A percentile compares a stretch with the other conserved stretches of the same genome.
Evolutionary conservation across 345 rosid species (phyloP).

Genomic region (Cardamine occulta): DNA sequence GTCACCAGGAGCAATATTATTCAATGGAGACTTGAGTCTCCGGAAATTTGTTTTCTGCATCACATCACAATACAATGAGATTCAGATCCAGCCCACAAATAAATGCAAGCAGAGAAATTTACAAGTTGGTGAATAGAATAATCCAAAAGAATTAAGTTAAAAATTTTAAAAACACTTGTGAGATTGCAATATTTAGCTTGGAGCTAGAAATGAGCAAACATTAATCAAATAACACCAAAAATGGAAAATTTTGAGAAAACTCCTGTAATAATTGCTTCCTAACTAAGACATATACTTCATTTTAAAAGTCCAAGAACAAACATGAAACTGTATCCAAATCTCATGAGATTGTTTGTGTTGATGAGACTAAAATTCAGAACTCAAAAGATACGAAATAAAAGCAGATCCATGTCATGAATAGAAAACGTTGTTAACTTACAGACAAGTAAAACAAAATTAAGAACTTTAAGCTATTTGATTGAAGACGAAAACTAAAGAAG

Average conservation of each 20-base stretch:
- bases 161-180: not conserved
- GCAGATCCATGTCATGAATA: slow-evolving; percentile 21
- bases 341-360: not conserved
- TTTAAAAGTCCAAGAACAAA: slow-evolving; percentile 10
- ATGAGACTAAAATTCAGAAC: slow-evolving; percentile 4
- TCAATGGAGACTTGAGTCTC: slow-evolving; percentile 25
- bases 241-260: slow-evolving; percentile 15
- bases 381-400: not conserved
- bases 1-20: slow-evolving; percentile 24
- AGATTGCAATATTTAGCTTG: slow-evolving; percentile 10
- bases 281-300: not conserved
- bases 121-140: slow-evolving; percentile 16
- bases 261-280: slow-evolving; percentile 2
- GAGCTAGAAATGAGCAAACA: slow-evolving; percentile 27
- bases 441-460: slow-evolving; percentile 4
- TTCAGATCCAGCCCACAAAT: slow-evolving; percentile 35
- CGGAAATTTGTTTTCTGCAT: slow-evolving; percentile 28
- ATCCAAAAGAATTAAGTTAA: not conserved
- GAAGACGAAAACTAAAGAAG: slow-evolving; percentile 27
- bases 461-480: slow-evolving; percentile 12
- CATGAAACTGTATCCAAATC: not conserved
- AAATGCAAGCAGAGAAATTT: slow-evolving; percentile 12
- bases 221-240: slow-evolving; percentile 9
- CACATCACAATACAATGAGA: slow-evolving; percentile 30
- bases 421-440: slow-evolving; percentile 14